These are phyloP conservation scores for Boletales sp. DNA, from an alignment of 768 basidiomycete species.

Conservation along the genomic window DNA sequence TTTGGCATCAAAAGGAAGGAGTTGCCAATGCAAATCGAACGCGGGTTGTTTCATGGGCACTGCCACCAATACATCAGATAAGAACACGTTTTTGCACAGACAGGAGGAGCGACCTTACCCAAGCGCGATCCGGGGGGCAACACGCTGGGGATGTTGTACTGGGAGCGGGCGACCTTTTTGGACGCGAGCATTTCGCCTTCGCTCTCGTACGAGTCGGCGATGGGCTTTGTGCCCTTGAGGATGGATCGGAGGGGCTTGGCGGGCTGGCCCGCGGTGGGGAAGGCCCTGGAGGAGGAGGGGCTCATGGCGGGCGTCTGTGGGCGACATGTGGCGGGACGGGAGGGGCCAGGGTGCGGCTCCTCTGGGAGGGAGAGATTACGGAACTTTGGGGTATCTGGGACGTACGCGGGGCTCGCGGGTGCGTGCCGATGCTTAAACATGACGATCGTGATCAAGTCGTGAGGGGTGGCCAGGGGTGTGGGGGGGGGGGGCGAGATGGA, in stretches of 20 bases:
- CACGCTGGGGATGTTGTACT: conserved; percentile 21
- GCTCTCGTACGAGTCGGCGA: conserved; percentile 20
- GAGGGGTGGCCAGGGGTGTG: not conserved
- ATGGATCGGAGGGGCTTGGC: conserved; percentile 26
- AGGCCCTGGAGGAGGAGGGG: conserved; percentile 8
- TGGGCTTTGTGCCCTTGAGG: conserved; percentile 24
- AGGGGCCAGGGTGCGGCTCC: conserved; percentile 5
- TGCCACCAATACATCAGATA: conserved; percentile 27
- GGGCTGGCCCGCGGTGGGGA: conserved; percentile 21
- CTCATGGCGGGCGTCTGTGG: conserved; percentile 13
- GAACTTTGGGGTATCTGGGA: conserved; percentile 23
- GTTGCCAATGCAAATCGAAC: conserved; percentile 42
- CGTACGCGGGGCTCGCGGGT: conserved; percentile 9
- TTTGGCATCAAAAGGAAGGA: no score
- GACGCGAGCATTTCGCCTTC: conserved; percentile 22
- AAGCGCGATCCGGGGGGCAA: conserved; percentile 22
- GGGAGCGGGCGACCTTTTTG: conserved; percentile 19
- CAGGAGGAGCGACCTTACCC: conserved; percentile 16
- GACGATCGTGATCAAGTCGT: conserved; percentile 23
- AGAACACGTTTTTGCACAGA: conserved; percentile 16
- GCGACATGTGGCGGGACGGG: conserved; percentile 16
- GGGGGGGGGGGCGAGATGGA: not conserved
- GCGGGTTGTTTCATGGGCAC: conserved; percentile 38
- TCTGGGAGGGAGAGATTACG: conserved; percentile 18
- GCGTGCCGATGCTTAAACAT: conserved; percentile 22